phyloP scores from a whole-genome alignment of 2,329 filamentous ascomycete genomes.

The Fusarium piperis region DNA sequence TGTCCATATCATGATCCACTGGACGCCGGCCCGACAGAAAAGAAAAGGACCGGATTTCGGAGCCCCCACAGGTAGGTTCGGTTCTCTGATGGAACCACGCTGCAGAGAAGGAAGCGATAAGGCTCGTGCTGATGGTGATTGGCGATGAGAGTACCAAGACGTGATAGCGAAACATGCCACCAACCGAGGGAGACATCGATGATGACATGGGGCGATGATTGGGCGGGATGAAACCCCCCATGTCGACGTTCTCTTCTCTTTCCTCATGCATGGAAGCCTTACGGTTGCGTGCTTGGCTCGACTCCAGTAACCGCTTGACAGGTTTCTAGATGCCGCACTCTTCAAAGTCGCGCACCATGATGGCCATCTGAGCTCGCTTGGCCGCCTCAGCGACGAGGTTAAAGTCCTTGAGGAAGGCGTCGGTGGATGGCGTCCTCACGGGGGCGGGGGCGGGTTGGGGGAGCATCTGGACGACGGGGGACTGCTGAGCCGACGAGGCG shows the following conservation, averaged over 20 bases:
- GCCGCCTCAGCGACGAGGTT: conserved; percentile 91
- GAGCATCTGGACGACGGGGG: conserved; percentile 13
- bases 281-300: neutral
- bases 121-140: neutral
- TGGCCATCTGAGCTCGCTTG: conserved; percentile 90
- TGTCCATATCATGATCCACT: neutral
- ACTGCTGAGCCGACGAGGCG: conserved; percentile 45
- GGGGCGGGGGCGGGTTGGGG: conserved; percentile 40
- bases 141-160: neutral
- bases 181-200: neutral
- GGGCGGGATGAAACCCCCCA: neutral
- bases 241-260: neutral
- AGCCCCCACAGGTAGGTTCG: neutral
- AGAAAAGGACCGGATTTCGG: conserved; percentile 8
- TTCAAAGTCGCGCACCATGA: conserved; percentile 87
- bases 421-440: conserved; percentile 55
- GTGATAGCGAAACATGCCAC: neutral
- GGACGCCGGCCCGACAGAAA: neutral
- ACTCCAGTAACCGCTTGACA: neutral
- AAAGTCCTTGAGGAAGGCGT: conserved; percentile 79
- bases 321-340: conserved; percentile 65
- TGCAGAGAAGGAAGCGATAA: neutral
- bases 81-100: neutral
- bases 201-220: neutral
- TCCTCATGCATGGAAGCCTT: neutral